A percentile compares a stretch with the other conserved stretches of the same genome.
phyloP scores from a whole-genome alignment of 2,329 filamentous ascomycete species.

The Phoma sp. region DNA sequence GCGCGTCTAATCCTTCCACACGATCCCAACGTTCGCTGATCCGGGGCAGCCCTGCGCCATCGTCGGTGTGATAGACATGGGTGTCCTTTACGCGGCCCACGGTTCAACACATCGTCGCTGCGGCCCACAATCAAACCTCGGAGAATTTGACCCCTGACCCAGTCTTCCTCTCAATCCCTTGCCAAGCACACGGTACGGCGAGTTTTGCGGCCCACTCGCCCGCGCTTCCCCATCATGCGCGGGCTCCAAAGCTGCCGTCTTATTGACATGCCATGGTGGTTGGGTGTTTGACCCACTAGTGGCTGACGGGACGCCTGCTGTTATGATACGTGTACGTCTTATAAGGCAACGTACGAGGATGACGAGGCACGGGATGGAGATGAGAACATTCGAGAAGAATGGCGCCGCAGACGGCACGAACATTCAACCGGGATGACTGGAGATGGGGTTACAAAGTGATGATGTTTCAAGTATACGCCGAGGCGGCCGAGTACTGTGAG shows the following conservation, averaged over 20 bases:
- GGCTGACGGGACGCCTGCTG: not conserved
- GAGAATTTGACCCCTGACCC: slow-evolving; percentile 11
- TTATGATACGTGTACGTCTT: not conserved
- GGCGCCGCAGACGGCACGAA: not conserved
- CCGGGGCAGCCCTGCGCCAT: slow-evolving; percentile 6
- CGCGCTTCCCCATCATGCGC: slow-evolving; percentile 7
- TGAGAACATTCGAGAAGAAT: not conserved
- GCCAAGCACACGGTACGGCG: not conserved
- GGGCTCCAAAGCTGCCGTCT: not conserved
- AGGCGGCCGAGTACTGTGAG: not conserved
- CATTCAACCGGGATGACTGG: not conserved
- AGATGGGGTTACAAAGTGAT: not conserved
- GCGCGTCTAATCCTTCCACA: slow-evolving; percentile 11
- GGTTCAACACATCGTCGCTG: not conserved
- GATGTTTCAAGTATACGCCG: slow-evolving; percentile 1
- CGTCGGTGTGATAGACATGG: slow-evolving; percentile 1
- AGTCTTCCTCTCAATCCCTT: not conserved
- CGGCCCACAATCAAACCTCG: slow-evolving; percentile 2
- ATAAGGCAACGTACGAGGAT: not conserved
- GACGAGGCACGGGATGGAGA: slow-evolving; percentile 6
- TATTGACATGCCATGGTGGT: not conserved
- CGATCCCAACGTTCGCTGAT: slow-evolving; percentile 9
- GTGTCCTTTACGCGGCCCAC: not conserved
- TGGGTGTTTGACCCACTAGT: not conserved
- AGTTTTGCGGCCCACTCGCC: slow-evolving; percentile 11